These are phyloP conservation scores for Xylaria castorea DNA, from an alignment of 495 filamentous ascomycete species.

Conservation along the genomic window DNA sequence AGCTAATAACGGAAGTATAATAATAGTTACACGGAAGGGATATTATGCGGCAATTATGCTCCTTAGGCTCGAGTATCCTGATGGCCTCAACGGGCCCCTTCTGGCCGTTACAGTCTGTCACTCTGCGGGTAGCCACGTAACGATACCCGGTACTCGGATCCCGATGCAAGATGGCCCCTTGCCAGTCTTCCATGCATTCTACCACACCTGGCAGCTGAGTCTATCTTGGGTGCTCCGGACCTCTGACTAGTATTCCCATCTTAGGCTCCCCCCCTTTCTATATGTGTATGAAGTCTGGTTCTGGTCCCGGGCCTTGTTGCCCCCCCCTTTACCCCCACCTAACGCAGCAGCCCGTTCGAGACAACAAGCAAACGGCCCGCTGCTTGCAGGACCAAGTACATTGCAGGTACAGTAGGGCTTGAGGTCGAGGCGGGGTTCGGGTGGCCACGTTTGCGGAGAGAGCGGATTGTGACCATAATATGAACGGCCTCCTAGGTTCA, in stretches of 20 bases:
- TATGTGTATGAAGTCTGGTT: neutral
- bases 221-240: neutral
- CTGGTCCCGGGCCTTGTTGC: neutral
- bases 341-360: neutral
- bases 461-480: neutral
- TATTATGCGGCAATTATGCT: slow-evolving; percentile 3
- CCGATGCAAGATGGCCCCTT: slow-evolving; percentile 10
- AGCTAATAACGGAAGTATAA: neutral
- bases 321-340: slow-evolving; percentile 11
- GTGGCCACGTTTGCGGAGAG: neutral
- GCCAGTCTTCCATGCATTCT: neutral
- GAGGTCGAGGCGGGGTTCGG: neutral
- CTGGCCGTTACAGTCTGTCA: neutral
- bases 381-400: neutral
- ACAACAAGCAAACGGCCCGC: slow-evolving; percentile 7
- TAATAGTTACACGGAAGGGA: neutral
- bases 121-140: neutral
- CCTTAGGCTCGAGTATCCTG: neutral
- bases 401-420: slow-evolving; percentile 1
- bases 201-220: slow-evolving; percentile 15
- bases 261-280: neutral
- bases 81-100: neutral
- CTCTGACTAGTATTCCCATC: neutral
- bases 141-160: slow-evolving; percentile 28
- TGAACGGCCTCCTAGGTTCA: neutral